phyloP scores from a whole-genome alignment of 768 basidiomycete genomes.

The Dendrothele bispora region DNA sequence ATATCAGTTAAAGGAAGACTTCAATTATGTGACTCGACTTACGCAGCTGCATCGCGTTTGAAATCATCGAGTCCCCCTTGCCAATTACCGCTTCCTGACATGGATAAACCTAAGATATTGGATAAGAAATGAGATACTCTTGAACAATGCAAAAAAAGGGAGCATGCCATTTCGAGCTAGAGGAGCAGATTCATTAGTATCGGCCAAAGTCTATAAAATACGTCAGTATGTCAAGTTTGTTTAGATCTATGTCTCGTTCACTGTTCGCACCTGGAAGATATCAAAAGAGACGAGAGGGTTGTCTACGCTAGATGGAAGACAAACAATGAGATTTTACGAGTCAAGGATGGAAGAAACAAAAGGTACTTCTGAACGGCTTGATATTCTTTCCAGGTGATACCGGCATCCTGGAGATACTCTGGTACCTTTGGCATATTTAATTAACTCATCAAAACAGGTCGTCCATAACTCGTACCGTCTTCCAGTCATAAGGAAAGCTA shows the following conservation, averaged over 20 bases:
- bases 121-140: too few species aligned
- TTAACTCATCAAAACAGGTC: too few species aligned
- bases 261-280: too few species aligned
- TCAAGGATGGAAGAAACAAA: neutral
- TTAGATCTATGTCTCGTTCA: too few species aligned
- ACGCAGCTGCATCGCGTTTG: conserved; percentile 6
- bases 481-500: conserved; percentile 7
- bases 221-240: too few species aligned
- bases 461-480: conserved; percentile 7
- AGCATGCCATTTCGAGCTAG: conserved; percentile 5
- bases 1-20: neutral
- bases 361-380: conserved; percentile 7
- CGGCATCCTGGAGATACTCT: conserved; percentile 6
- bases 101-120: neutral
- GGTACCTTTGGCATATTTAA: too few species aligned
- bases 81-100: conserved; percentile 9
- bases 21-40: neutral
- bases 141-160: neutral
- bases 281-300: conserved; percentile 4
- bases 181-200: neutral
- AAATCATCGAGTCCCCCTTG: conserved; percentile 6
- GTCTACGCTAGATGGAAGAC: conserved; percentile 4
- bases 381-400: conserved; percentile 8
- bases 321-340: too few species aligned
- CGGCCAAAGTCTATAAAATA: neutral